Evolutionary conservation across 2,329 filamentous ascomycete species (phyloP).

Genomic region (Ophiostoma sp.): DNA sequence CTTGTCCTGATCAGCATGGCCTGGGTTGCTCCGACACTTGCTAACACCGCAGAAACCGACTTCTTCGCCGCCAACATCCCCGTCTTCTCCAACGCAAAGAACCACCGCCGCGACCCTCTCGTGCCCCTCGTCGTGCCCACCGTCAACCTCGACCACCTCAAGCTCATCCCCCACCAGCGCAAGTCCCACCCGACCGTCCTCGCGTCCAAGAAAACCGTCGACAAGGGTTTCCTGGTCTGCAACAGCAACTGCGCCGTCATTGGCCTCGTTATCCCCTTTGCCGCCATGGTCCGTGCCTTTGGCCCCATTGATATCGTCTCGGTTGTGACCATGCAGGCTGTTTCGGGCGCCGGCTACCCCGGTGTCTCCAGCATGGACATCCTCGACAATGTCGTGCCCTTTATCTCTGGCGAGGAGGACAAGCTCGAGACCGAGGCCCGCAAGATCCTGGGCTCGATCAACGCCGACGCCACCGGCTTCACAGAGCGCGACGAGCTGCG

Average conservation of each 20-base stretch:
- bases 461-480: conserved; percentile 66
- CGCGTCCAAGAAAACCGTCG: conserved; percentile 36
- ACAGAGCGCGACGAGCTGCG: conserved; percentile 66
- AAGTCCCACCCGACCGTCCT: conserved; percentile 49
- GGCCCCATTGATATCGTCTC: conserved; percentile 69
- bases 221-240: conserved; percentile 89
- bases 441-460: conserved; percentile 82
- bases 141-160: conserved; percentile 83
- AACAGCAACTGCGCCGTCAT: conserved; percentile 99
- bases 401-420: conserved; percentile 88
- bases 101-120: conserved; percentile 84
- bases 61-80: conserved; percentile 83
- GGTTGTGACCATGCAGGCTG: conserved; percentile 91
- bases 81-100: conserved; percentile 97
- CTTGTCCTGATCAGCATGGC: no score
- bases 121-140: conserved; percentile 93
- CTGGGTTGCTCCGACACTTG: background rate
- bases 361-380: conserved; percentile 93
- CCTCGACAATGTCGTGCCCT: conserved; percentile 92
- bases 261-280: conserved; percentile 89
- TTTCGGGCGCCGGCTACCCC: conserved; percentile 87
- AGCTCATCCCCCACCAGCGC: conserved; percentile 84
- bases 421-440: conserved; percentile 92
- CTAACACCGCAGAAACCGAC: conserved; percentile 54
- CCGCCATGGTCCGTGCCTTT: conserved; percentile 79